Base-by-base conservation (phyloP, 257 asterid genomes). In the Solanum chmielewskii region DNA sequence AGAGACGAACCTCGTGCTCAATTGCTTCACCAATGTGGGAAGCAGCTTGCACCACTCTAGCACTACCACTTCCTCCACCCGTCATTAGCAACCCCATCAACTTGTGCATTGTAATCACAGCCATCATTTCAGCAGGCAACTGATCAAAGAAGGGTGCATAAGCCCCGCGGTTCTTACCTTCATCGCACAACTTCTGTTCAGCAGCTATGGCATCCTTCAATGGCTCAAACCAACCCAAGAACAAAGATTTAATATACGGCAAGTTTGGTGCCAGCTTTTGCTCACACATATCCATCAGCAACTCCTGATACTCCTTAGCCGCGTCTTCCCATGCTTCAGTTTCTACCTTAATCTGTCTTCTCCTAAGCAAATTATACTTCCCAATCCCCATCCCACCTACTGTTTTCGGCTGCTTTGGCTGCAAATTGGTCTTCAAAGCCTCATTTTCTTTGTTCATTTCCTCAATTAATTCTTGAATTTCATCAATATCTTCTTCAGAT, bases 181-280 rank as follows among this genome's bases (percentile, higher is more conserved):
- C 90, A 87, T 78, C 56, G 33, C 96, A 95, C 91, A 91, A 87
- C 21, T 88, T 92, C 85, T 97, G 99, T 87, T 95, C 99, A 49
- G 98, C 96, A 84, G 88, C 94, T 87, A 97, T 97, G 66, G 98
- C 97, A 83, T 95, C 93, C 70, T 94, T 91, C 92, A 97, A 68
- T 6, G 99, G 99, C 91, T 97, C 98, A 93, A 97, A 97, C 99
- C 99, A 97, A 27, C 99, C 99, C 59, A 97, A 89, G 77, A 95
- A 95, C 94, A 97, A 86, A 5, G 99, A 91, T 92, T 97, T 97
- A 59, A 97, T 90, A 83, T 95, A 97, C 35, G 99, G 98, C 93
- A 97, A 93, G 92, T 94, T 95, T 15, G 99, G 99, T 11, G 99
- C 98, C 90, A 95, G 88, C 88, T 95, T 97, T 42, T 97, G 98